Evolutionary conservation across 805 yeast genomes (phyloP).

Genomic region (Kuraishia ogatae): DNA sequence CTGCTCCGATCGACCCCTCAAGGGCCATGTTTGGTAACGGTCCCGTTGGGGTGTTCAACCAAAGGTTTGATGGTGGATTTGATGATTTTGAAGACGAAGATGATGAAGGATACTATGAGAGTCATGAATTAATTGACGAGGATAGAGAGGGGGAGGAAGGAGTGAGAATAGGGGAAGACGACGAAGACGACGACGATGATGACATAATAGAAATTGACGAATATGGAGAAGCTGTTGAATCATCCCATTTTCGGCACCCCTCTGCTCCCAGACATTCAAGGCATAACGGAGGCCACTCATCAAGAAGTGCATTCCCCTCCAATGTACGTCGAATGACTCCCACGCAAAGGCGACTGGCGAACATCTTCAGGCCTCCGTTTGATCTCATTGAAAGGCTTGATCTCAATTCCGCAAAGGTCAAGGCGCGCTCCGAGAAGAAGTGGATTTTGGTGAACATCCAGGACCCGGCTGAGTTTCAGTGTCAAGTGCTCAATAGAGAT

Average conservation of each 20-base stretch:
- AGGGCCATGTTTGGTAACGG: slow-evolving; percentile 41
- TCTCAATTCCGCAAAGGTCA: slow-evolving; percentile 64
- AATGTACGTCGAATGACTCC: slow-evolving; percentile 17
- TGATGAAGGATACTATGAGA: slow-evolving; percentile 27
- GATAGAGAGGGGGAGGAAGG: slow-evolving; percentile 29
- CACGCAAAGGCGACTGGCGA: slow-evolving; percentile 64
- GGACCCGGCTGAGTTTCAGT: slow-evolving; percentile 73
- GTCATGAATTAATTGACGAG: slow-evolving; percentile 24
- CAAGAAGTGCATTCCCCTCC: slow-evolving; percentile 13
- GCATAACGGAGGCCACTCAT: neutral
- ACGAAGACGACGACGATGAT: slow-evolving; percentile 23
- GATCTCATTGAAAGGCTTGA: slow-evolving; percentile 66
- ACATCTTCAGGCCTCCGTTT: slow-evolving; percentile 87
- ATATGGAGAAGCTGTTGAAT: neutral
- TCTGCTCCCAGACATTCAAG: neutral
- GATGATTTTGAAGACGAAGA: slow-evolving; percentile 11
- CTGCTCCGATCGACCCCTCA: slow-evolving; percentile 14
- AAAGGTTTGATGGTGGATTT: slow-evolving; percentile 17
- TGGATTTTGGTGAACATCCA: slow-evolving; percentile 90
- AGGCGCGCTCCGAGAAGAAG: slow-evolving; percentile 55
- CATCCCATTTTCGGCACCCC: neutral
- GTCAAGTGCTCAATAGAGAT: slow-evolving; percentile 88
- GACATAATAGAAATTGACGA: neutral
- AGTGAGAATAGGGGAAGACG: slow-evolving; percentile 25
- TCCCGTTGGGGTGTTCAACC: slow-evolving; percentile 52